Conservation (phyloP, 345 rosid species). For the Pseudoturritis turrita region DNA sequence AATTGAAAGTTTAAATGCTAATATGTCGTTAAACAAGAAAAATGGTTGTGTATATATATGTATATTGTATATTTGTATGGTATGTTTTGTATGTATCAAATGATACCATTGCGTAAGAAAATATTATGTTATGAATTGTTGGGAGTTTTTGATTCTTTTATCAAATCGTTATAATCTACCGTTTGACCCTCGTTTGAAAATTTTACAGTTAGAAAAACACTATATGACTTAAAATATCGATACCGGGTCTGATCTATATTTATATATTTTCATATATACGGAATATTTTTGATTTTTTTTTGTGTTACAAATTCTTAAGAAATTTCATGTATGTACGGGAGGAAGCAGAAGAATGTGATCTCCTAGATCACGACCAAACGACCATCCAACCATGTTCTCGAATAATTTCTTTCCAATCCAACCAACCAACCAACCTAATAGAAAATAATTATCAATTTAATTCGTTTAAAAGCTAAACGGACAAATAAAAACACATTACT, state of each 20-base stretch:
- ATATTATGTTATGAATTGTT: background rate
- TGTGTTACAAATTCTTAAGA: background rate
- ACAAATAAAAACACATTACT: background rate
- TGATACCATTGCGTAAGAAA: background rate
- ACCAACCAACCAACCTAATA: conserved; percentile 1
- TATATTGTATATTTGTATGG: background rate
- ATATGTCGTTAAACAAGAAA: background rate
- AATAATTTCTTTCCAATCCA: background rate
- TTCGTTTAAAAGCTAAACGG: background rate
- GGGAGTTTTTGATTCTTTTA: background rate
- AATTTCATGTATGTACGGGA: conserved; percentile 7
- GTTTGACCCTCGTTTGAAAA: background rate
- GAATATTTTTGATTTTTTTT: background rate
- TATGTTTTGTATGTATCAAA: background rate
- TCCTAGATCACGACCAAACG: conserved; percentile 18
- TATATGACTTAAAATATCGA: background rate
- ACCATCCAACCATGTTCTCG: conserved; percentile 21
- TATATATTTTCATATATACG: background rate
- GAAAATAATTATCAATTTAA: background rate
- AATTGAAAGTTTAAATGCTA: background rate
- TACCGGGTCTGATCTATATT: background rate
- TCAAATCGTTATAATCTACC: background rate
- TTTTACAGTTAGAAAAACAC: background rate
- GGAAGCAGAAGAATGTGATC: conserved; percentile 22
- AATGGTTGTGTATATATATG: background rate